These are phyloP conservation scores for Trametes cingulata DNA, from an alignment of 768 basidiomycete species.

Conservation along the genomic window DNA sequence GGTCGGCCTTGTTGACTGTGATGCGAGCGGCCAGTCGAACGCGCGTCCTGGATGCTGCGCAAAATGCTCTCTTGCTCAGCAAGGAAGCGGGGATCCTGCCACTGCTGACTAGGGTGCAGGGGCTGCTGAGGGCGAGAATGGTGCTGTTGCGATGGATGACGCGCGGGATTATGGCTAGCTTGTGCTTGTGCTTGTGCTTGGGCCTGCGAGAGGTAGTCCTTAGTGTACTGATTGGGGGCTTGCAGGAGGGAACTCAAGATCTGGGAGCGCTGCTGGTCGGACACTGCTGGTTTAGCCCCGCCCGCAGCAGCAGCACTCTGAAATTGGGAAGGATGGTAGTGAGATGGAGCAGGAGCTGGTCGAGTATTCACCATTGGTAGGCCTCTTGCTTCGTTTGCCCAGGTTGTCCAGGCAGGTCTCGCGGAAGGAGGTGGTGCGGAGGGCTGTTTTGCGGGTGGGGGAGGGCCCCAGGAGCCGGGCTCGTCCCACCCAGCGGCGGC, in stretches of 20 bases:
- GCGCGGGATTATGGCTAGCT: background rate
- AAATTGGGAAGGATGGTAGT: slow-evolving; percentile 1
- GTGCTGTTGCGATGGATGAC: background rate
- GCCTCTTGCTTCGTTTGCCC: slow-evolving; percentile 19
- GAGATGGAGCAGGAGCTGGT: background rate
- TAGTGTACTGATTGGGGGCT: slow-evolving; percentile 22
- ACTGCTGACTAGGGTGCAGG: slow-evolving; percentile 8
- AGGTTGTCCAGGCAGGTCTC: slow-evolving; percentile 22
- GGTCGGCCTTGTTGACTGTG: slow-evolving; percentile 3
- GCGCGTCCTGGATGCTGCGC: slow-evolving; percentile 14
- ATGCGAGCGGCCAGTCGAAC: background rate
- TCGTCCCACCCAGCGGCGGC: slow-evolving; percentile 6
- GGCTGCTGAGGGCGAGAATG: slow-evolving; percentile 1
- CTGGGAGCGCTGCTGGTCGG: slow-evolving; percentile 23
- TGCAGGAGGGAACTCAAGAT: slow-evolving; percentile 20
- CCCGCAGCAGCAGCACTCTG: slow-evolving; percentile 9
- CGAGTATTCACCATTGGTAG: slow-evolving; percentile 21
- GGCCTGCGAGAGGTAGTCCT: slow-evolving; percentile 22
- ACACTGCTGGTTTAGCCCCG: slow-evolving; percentile 13
- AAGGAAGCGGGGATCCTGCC: slow-evolving; percentile 9
- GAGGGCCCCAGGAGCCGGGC: slow-evolving; percentile 1
- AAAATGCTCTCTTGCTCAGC: slow-evolving; percentile 14
- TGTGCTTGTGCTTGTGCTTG: background rate
- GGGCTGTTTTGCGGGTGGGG: slow-evolving; percentile 5
- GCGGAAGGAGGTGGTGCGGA: slow-evolving; percentile 2